Percentiles rank a stretch among this genome's conserved stretches.
These are phyloP conservation scores for Leptographium flavum DNA, from an alignment of 2,329 filamentous ascomycete species.

Conservation along the genomic window DNA sequence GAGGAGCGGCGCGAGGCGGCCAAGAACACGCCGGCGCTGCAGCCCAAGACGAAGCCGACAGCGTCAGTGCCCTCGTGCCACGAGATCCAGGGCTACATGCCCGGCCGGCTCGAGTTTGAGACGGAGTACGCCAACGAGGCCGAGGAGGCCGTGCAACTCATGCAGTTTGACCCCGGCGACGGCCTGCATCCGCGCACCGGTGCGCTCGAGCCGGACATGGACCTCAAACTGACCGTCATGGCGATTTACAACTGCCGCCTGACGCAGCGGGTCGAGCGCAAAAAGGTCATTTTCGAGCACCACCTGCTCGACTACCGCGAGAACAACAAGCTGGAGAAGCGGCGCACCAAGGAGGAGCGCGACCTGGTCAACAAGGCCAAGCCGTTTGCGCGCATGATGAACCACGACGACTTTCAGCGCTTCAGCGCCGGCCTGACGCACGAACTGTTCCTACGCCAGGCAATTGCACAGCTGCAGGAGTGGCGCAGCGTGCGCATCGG, in stretches of 20 bases:
- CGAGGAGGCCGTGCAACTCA: conserved; percentile 93
- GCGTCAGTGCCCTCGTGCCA: conserved; percentile 92
- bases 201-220: conserved; percentile 87
- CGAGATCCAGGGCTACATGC: conserved; percentile 98
- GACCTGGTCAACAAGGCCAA: conserved; percentile 89
- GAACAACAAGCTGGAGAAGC: conserved; percentile 82
- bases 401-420: conserved; percentile 74
- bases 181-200: conserved; percentile 74
- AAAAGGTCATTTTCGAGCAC: conserved; percentile 95
- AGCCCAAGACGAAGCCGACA: conserved; percentile 89
- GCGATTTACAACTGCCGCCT: conserved; percentile 92
- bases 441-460: conserved; percentile 80
- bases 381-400: conserved; percentile 95
- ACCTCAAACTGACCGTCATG: conserved; percentile 95
- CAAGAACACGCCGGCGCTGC: conserved; percentile 68
- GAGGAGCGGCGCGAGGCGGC: conserved; percentile 80
- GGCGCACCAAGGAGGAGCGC: conserved; percentile 85
- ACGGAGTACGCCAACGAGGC: conserved; percentile 96
- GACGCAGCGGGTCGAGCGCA: conserved; percentile 81
- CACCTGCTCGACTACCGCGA: conserved; percentile 86
- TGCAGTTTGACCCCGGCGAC: conserved; percentile 95
- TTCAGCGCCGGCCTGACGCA: conserved; percentile 77
- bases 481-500: conserved; percentile 79
- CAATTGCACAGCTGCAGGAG: conserved; percentile 81
- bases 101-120: conserved; percentile 90